These are phyloP conservation scores for Perkinsus marinus DNA, from an alignment of 169 alveolate genomes.

Conservation along the genomic window DNA sequence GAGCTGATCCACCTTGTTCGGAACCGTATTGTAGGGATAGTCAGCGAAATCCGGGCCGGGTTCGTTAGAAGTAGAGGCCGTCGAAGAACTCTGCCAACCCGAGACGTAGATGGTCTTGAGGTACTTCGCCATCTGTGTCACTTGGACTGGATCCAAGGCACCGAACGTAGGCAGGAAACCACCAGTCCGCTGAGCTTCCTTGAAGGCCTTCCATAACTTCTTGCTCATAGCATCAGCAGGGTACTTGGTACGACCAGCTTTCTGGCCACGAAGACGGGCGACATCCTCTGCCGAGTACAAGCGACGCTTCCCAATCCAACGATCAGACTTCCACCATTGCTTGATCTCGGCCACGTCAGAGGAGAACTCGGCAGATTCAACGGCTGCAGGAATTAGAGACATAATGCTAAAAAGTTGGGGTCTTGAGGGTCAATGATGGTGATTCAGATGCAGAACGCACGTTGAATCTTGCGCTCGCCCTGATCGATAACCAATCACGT, in stretches of 20 bases:
- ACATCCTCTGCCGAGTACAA: neutral
- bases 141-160: conserved; percentile 49
- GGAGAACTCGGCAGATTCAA: too few species aligned
- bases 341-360: neutral
- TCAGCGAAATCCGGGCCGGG: conserved; percentile 71
- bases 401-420: too few species aligned
- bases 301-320: neutral
- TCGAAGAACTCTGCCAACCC: conserved; percentile 64
- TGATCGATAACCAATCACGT: too few species aligned
- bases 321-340: neutral
- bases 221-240: conserved; percentile 18
- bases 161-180: neutral
- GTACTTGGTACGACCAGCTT: neutral
- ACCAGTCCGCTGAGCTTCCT: neutral
- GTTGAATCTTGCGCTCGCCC: too few species aligned
- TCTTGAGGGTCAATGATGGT: too few species aligned
- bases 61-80: conserved; percentile 51
- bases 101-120: conserved; percentile 48
- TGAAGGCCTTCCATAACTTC: conserved; percentile 38
- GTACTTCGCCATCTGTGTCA: conserved; percentile 44
- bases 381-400: too few species aligned
- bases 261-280: neutral
- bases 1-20: conserved; percentile 55
- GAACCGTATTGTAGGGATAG: conserved; percentile 60
- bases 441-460: too few species aligned